Evolutionary conservation across 2,329 filamentous ascomycete genomes (phyloP).

Genomic region (Beauveria rudraprayagi): DNA sequence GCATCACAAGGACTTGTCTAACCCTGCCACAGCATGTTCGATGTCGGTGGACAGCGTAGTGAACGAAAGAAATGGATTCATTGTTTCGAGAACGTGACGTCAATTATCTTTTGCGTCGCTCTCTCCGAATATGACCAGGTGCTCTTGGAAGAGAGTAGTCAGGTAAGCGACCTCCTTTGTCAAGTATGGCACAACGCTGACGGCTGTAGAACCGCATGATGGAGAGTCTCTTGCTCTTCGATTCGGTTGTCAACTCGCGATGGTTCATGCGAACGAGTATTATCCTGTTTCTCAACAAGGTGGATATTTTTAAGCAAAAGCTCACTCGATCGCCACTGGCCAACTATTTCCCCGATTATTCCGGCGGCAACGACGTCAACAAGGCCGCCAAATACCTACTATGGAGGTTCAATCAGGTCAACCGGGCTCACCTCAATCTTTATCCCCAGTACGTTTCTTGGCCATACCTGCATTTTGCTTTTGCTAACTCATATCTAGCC

Average conservation of each 20-base stretch:
- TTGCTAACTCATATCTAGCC: conserved; percentile 41
- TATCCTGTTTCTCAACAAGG: conserved; percentile 97
- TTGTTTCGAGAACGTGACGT: conserved; percentile 98
- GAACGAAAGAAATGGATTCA: conserved; percentile 99
- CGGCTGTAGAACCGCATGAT: conserved; percentile 87
- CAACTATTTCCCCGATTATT: conserved; percentile 97
- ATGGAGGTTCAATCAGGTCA: conserved; percentile 98
- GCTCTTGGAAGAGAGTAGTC: conserved; percentile 90
- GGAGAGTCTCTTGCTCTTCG: conserved; percentile 92
- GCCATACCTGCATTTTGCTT: neutral
- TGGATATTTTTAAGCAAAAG: conserved; percentile 96
- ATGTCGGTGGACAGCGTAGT: conserved; percentile 92
- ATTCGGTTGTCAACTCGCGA: conserved; percentile 95
- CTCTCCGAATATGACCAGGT: conserved; percentile 98
- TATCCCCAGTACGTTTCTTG: conserved; percentile 77
- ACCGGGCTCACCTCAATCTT: conserved; percentile 87
- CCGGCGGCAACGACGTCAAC: conserved; percentile 94
- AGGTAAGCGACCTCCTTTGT: conserved; percentile 48
- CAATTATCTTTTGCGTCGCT: conserved; percentile 98
- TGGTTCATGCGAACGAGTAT: conserved; percentile 99
- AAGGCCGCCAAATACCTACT: conserved; percentile 95
- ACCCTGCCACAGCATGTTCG: conserved; percentile 72
- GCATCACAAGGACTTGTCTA: neutral
- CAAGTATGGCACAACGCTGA: neutral
- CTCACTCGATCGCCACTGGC: conserved; percentile 79